These are phyloP conservation scores for Trichoderma endophyticum DNA, from an alignment of 2,329 filamentous ascomycete species.

Conservation along the genomic window DNA sequence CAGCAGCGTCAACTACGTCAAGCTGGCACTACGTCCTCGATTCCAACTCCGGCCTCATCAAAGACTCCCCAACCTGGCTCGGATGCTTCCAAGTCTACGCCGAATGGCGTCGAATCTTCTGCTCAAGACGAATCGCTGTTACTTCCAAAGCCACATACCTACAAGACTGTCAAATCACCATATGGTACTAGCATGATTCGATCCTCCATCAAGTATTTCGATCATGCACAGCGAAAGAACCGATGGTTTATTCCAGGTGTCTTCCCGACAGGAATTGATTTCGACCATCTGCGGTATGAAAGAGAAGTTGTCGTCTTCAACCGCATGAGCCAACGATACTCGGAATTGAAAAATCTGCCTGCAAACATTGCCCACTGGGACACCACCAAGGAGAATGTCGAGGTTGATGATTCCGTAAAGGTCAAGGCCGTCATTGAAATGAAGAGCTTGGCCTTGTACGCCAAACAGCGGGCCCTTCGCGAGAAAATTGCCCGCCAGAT, in stretches of 20 bases:
- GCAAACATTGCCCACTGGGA: constrained; percentile 89
- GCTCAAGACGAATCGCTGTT: constrained; percentile 33
- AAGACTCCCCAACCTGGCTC: constrained; percentile 33
- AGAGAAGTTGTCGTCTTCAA: constrained; percentile 88
- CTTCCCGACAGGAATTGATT: constrained; percentile 83
- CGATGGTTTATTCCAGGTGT: constrained; percentile 81
- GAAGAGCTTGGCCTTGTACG: constrained; percentile 83
- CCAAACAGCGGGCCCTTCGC: constrained; percentile 81
- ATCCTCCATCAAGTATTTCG: constrained; percentile 69
- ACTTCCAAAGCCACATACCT: constrained; percentile 48
- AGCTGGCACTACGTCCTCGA: constrained; percentile 47
- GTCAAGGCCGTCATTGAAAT: constrained; percentile 90
- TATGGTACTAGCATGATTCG: constrained; percentile 56
- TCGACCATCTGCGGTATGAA: constrained; percentile 81
- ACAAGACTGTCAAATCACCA: constrained; percentile 73
- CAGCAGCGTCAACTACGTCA: constrained; percentile 65
- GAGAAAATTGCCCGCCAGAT: constrained; percentile 87
- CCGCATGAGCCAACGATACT: constrained; percentile 78
- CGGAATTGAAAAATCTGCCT: constrained; percentile 77
- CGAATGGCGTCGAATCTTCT: constrained; percentile 36
- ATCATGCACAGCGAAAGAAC: constrained; percentile 72
- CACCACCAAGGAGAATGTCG: constrained; percentile 62
- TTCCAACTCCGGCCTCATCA: constrained; percentile 35
- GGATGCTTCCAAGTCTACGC: constrained; percentile 35
- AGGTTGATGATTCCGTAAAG: constrained; percentile 79